Evolutionary conservation across 2,329 filamentous ascomycete genomes (phyloP).

Genomic region (Ophiocordyceps australis): DNA sequence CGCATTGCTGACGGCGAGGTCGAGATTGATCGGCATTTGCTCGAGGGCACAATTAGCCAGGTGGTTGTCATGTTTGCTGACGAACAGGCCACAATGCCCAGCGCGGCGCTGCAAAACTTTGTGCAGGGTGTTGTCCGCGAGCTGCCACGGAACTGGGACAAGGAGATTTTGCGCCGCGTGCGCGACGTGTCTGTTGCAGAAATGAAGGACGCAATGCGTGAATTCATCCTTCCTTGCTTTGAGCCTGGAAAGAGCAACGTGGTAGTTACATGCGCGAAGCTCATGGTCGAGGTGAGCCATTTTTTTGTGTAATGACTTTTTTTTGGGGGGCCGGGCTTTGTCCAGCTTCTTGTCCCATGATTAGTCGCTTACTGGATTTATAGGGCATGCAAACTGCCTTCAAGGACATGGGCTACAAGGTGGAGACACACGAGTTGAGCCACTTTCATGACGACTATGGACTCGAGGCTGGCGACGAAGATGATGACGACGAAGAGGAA

Average conservation of each 20-base stretch:
- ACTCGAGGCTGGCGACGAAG: conserved; percentile 46
- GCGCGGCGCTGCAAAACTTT: conserved; percentile 71
- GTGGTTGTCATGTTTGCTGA: conserved; percentile 79
- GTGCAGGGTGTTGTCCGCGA: conserved; percentile 62
- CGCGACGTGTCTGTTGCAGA: conserved; percentile 59
- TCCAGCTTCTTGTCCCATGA: too few species aligned
- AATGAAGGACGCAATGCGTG: conserved; percentile 54
- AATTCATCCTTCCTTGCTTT: conserved; percentile 67
- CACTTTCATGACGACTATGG: conserved; percentile 87
- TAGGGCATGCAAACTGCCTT: conserved; percentile 64
- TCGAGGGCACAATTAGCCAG: conserved; percentile 79
- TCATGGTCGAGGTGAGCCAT: conserved; percentile 61
- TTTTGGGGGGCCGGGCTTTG: too few species aligned
- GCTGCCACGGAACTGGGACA: conserved; percentile 60
- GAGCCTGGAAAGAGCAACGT: conserved; percentile 65
- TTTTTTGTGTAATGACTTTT: not conserved
- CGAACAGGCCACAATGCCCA: conserved; percentile 70
- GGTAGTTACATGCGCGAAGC: conserved; percentile 71
- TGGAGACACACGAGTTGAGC: conserved; percentile 52
- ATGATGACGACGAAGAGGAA: conserved; percentile 31
- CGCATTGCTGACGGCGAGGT: conserved; percentile 55
- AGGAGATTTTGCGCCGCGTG: conserved; percentile 59
- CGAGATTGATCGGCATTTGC: conserved; percentile 59
- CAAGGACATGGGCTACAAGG: conserved; percentile 58
- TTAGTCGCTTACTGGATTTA: conserved; percentile 4